A percentile compares a stretch with the other conserved stretches of the same genome.
Evolutionary conservation across 495 filamentous ascomycete genomes (phyloP).

Genomic region (Aspergillus ellipticus): DNA sequence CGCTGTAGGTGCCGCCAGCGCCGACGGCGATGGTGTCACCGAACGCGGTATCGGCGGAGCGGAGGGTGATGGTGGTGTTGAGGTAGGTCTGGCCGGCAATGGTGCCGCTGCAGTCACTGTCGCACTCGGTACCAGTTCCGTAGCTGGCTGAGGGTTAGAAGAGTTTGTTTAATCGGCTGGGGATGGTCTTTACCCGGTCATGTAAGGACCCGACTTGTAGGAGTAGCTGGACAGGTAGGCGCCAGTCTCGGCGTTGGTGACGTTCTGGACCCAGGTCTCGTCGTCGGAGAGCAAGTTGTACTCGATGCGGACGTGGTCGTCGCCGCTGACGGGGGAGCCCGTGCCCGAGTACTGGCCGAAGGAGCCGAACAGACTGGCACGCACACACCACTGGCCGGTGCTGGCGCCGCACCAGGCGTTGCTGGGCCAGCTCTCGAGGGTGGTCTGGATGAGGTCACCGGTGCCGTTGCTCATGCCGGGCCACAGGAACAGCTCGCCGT

Average conservation of each 20-base stretch:
- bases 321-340: slow-evolving; percentile 25
- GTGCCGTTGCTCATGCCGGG: slow-evolving; percentile 45
- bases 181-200: slow-evolving; percentile 27
- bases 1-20: slow-evolving; percentile 25
- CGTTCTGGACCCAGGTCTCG: slow-evolving; percentile 34
- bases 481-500: slow-evolving; percentile 39
- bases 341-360: slow-evolving; percentile 35
- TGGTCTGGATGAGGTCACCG: slow-evolving; percentile 39
- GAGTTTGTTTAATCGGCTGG: not conserved
- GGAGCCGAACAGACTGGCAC: slow-evolving; percentile 36
- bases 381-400: slow-evolving; percentile 37
- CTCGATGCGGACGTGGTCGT: slow-evolving; percentile 32
- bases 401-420: slow-evolving; percentile 36
- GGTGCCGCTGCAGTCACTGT: slow-evolving; percentile 31
- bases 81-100: slow-evolving; percentile 31
- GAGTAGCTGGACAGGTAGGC: slow-evolving; percentile 27
- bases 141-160: slow-evolving; percentile 26
- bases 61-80: slow-evolving; percentile 34
- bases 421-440: slow-evolving; percentile 30
- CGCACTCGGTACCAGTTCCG: slow-evolving; percentile 37
- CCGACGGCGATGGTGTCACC: slow-evolving; percentile 30
- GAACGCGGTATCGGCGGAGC: slow-evolving; percentile 29
- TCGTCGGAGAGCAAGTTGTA: slow-evolving; percentile 29
- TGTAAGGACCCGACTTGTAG: slow-evolving; percentile 29
- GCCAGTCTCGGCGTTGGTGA: slow-evolving; percentile 33